Evolutionary conservation across 805 yeast species (phyloP).

Genomic region (Cyberlindnera maritima): DNA sequence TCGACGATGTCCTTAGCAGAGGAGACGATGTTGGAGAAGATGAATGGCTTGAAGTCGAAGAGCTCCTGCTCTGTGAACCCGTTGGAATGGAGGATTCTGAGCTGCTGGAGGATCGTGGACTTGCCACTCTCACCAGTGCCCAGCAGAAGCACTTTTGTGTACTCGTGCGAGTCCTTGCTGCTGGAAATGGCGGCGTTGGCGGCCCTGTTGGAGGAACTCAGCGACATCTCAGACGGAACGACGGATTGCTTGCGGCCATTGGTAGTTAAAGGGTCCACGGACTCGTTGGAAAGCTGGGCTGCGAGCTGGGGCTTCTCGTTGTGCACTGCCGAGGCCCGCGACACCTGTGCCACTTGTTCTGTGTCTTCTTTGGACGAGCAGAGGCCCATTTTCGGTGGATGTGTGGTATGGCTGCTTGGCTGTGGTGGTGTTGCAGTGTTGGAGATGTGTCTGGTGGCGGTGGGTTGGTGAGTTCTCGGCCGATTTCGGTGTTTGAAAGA

Average conservation of each 20-base stretch:
- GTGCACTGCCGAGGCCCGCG: background rate
- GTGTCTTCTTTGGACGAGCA: constrained; percentile 23
- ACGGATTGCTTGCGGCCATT: constrained; percentile 21
- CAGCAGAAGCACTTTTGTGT: constrained; percentile 64
- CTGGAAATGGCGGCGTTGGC: background rate
- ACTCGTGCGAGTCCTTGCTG: constrained; percentile 40
- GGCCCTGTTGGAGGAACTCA: constrained; percentile 11
- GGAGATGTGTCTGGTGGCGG: too few relatives aligned
- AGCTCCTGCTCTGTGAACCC: constrained; percentile 56
- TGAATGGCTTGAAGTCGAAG: constrained; percentile 71
- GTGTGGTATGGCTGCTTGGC: background rate
- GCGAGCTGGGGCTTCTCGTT: background rate
- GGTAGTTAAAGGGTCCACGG: background rate
- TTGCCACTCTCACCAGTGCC: constrained; percentile 74
- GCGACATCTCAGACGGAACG: constrained; percentile 24
- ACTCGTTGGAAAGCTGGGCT: background rate
- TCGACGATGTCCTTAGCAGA: constrained; percentile 68
- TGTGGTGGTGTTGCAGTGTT: too few relatives aligned
- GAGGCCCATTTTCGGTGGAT: constrained; percentile 18
- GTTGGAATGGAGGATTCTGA: constrained; percentile 39
- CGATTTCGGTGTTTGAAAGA: too few relatives aligned
- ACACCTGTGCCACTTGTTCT: background rate
- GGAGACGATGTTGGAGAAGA: constrained; percentile 73
- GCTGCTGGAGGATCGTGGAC: constrained; percentile 44
- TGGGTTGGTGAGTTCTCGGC: too few relatives aligned